Evolutionary conservation across 495 filamentous ascomycete species (phyloP), one percentile per base, ranked within the genome.

Genomic region (Pyronema domesticum): DNA sequence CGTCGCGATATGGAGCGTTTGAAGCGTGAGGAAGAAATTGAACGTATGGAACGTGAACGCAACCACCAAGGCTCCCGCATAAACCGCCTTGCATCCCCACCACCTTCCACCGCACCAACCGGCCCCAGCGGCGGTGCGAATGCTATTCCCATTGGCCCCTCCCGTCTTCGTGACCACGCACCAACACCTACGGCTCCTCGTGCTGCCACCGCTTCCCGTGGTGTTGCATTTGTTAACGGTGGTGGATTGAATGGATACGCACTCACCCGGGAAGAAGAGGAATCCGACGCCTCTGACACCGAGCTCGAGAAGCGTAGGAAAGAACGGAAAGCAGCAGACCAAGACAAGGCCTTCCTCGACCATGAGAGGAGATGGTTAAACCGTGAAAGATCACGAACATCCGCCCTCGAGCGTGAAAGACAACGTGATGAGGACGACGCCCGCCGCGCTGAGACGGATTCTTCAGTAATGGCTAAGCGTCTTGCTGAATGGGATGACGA

Each of bases 401-500:
- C 85, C 10, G 89, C 91, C 14, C 68, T 94, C 6, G 81, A 91
- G 53, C 79, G 91, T 49, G 86, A 94, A 62, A 79, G 77, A 61
- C 81, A 79, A 14, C 80, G 85, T 9, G 86, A 93, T 59, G 76
- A 76, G 55, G 78, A 85, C 53, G 84, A 94, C 50, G 78, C 74
- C 19, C 68, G 61, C 10, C 75, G 72, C 35, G 52, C 70, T 13
- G 70, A 73, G 47, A 65, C 69, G 47, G 82, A 83, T 42, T 81
- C 77, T 46, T 82, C 83, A 45, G 79, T 80, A 43, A 80, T 86
- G 68, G 80, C 82, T n/a, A 77, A 80, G 55, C 70, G 79, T 33
- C 73, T 94, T 14, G 70, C 73, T 56, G 80, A 82, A n/a, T 98
- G 85, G 80, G 80, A 96, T 60, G 91, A 98, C 59, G 87, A 95